These are phyloP conservation scores for Epicoccum nigrum DNA, from an alignment of 2,329 filamentous ascomycete species.

Conservation along the genomic window DNA sequence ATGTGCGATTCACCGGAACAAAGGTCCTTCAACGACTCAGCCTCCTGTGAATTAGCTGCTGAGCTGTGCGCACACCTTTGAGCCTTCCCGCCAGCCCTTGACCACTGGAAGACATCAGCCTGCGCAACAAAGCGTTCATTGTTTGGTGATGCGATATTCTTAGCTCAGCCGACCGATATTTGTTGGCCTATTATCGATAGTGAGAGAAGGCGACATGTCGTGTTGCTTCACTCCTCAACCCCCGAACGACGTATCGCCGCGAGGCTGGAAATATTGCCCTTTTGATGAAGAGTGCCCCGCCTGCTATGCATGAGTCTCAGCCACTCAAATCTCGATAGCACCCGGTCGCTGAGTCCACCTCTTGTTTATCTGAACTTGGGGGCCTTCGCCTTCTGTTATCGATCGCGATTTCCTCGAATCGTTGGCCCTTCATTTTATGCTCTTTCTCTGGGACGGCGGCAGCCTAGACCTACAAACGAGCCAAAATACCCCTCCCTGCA, in stretches of 20 bases:
- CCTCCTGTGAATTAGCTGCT: constrained; percentile 6
- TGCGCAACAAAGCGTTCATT: constrained; percentile 2
- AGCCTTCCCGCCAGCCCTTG: constrained; percentile 8
- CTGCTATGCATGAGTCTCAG: neutral
- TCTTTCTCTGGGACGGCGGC: constrained; percentile 3
- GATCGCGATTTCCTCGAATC: neutral
- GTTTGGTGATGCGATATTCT: constrained; percentile 14
- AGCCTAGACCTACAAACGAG: constrained; percentile 7
- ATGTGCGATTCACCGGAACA: constrained; percentile 12
- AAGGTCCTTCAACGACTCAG: constrained; percentile 9
- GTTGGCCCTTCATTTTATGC: constrained; percentile 3
- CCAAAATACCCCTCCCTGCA: neutral
- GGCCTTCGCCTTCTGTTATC: constrained; percentile 1
- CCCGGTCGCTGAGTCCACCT: neutral
- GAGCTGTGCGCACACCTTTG: neutral
- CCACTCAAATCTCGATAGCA: neutral
- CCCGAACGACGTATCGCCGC: constrained; percentile 1
- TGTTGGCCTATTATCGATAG: constrained; percentile 12
- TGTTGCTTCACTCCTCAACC: constrained; percentile 10
- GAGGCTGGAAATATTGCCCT: constrained; percentile 3
- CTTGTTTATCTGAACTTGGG: neutral
- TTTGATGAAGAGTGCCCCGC: neutral
- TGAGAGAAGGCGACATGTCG: constrained; percentile 8
- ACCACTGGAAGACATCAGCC: neutral
- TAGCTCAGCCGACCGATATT: constrained; percentile 13